Base-by-base conservation (phyloP, 306 rosid genomes). In the Phaseolus lunatus region DNA sequence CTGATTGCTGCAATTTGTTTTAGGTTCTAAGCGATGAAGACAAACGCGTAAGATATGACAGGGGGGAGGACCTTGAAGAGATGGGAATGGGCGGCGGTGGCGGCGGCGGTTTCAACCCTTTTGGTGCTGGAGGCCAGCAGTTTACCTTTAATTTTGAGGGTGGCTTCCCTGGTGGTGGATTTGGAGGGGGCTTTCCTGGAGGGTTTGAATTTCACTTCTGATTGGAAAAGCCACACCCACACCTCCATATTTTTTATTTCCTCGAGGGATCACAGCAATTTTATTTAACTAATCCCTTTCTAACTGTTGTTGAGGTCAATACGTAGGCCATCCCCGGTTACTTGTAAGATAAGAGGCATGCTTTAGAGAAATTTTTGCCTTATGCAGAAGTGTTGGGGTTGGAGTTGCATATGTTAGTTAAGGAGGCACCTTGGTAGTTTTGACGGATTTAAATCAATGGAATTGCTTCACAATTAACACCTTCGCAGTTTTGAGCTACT, bases 31-130 rank as follows among this genome's bases (percentile, higher is more conserved):
- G 97, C 5, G 92, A 96, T 27, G 99, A 96, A 81, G 97, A 93
- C 27, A 96, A 96, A 77, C 98, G 99, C 2, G 82, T 88, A 7
- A 93, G 92, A 84, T 96, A 84, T 50, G 99, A 96, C 59, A 81
- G 97, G 75, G 99, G 99, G 39, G 99, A 96, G 88, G 99, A 96
- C 82, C 82, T 96, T 79, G 99, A 96, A 87, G 98, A 93, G 6
- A 72, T 58, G 76, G 99, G 97, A 73, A 82, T 81, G 87, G 93
- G 93, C 0, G 78, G 84, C 0, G 93, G 84, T 0, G 93, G 94
- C 0, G 96, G 96, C 0, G 98, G 96, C 0, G 98, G 97, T 20
- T 95, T 89, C 89, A 92, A 95, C 70, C 98, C 98, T 14, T 95
- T 89, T 41, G 97, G 97, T 1, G 95, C 85, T 3, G 94, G 95